Evolutionary conservation across 306 rosid species (phyloP).

Genomic region (Acacia melanoxylon): DNA sequence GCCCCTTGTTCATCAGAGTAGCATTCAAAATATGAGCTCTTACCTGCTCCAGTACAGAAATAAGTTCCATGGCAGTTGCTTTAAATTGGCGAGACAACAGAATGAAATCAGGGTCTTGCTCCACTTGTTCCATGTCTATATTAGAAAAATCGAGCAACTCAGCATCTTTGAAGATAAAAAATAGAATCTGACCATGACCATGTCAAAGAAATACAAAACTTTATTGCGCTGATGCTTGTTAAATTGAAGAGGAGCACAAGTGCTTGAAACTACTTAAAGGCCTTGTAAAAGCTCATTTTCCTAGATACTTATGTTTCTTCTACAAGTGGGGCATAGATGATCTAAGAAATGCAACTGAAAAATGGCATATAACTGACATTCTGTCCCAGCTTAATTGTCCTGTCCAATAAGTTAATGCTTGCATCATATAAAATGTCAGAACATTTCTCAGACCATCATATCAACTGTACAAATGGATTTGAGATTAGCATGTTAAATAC

Average conservation of each 20-base stretch:
- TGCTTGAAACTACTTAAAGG: slow-evolving; percentile 29
- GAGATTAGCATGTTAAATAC: slow-evolving; percentile 12
- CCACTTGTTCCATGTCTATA: slow-evolving; percentile 93
- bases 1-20: slow-evolving; percentile 14
- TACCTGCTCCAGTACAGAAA: slow-evolving; percentile 98
- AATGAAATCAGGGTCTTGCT: slow-evolving; percentile 88
- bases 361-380: slow-evolving; percentile 17
- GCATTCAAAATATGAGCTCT: slow-evolving; percentile 24
- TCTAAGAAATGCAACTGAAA: slow-evolving; percentile 9
- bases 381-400: neutral
- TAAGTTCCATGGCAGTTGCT: slow-evolving; percentile 89
- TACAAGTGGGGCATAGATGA: neutral
- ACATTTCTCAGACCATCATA: slow-evolving; percentile 18
- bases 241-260: slow-evolving; percentile 2
- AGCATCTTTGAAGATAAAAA: slow-evolving; percentile 40
- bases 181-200: slow-evolving; percentile 28
- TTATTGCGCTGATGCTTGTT: neutral
- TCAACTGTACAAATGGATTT: slow-evolving; percentile 21
- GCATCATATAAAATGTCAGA: slow-evolving; percentile 5
- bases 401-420: neutral
- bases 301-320: slow-evolving; percentile 7
- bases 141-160: slow-evolving; percentile 46
- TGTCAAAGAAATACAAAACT: slow-evolving; percentile 17
- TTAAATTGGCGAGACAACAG: slow-evolving; percentile 88
- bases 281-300: slow-evolving; percentile 15